These are phyloP conservation scores for Diaporthe vexans DNA, from an alignment of 2,329 filamentous ascomycete species.

Conservation along the genomic window DNA sequence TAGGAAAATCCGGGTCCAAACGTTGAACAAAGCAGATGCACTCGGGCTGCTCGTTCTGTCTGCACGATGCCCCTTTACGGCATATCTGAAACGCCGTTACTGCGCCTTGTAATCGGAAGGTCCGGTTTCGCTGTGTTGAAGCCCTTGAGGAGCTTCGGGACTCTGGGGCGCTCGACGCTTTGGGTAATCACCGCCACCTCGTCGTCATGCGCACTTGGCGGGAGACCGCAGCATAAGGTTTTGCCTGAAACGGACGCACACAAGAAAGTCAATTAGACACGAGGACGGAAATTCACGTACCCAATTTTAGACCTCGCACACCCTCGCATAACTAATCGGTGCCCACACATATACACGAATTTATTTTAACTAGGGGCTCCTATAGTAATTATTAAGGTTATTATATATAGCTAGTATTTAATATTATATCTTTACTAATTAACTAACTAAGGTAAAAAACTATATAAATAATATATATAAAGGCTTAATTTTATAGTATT, in stretches of 20 bases:
- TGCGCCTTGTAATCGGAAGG: neutral
- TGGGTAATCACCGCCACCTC: neutral
- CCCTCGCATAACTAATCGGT: no score
- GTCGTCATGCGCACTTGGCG: conserved; percentile 21
- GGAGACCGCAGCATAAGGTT: conserved; percentile 8
- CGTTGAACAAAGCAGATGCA: neutral
- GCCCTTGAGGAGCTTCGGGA: neutral
- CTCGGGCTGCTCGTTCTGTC: neutral
- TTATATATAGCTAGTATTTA: no score
- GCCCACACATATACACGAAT: no score
- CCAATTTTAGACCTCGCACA: no score
- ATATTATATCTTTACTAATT: no score
- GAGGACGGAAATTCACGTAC: no score
- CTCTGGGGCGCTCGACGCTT: conserved; percentile 15
- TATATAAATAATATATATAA: no score
- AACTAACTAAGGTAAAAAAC: no score
- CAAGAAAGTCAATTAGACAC: conserved; percentile 17
- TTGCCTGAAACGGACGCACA: neutral
- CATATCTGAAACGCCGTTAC: neutral
- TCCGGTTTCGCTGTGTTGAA: neutral
- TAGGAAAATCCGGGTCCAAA: neutral
- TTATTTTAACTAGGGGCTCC: no score
- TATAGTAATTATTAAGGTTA: no score
- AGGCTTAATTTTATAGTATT: no score
- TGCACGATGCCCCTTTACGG: neutral